Base-by-base conservation (phyloP, 2,329 filamentous ascomycete genomes). In the Phaeophleospora eucalypticola region DNA sequence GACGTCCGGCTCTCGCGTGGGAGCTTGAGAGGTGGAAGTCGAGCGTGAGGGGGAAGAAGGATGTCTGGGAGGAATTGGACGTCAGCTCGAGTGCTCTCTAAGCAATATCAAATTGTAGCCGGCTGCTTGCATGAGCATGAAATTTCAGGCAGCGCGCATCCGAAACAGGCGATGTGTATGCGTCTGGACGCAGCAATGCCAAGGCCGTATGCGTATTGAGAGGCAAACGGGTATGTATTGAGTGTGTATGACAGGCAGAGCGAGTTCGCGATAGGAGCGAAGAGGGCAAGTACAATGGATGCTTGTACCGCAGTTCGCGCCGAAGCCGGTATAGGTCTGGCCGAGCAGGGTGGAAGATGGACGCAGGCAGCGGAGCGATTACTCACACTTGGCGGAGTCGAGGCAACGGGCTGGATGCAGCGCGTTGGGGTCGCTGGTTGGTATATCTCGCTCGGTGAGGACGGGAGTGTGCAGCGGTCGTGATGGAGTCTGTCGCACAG, bases 121-220 rank as follows among this genome's bases (percentile, higher is more conserved):
- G 54, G 54, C 40, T 51, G 48, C 45, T 41, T 57, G 54, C 54
- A 57, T 46, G 17, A n/a, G 41, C 37, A 45, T 49, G 46, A 49
- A 47, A 43, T 47, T 47, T 38, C 34, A n/a, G 24, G 27, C 39
- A n/a, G 45, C 41, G 40, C 44, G 37, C 37, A 15, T 14, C 6
- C 18, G 19, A 18, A 20, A 39, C 37, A 24, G 37, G 37, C 37
- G 21, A 20, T 19, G 37, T 39, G 15, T 12, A 39, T 39, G 37
- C 37, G 35, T 37, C 37, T n/a, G n/a, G 17, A 20, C 19, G 37
- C 3, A 10, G 37, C 37, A 39, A 12, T 29, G 24, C 24, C 24
- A 29, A 12, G 24, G 24, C 24, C 24, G 24, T n/a, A n/a, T n/a
- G n/a, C n/a, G n/a, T n/a, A n/a, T n/a, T n/a, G n/a, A n/a, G n/a